Base-by-base conservation (phyloP, 768 basidiomycete genomes). In the Hysterangium stoloniferum region DNA sequence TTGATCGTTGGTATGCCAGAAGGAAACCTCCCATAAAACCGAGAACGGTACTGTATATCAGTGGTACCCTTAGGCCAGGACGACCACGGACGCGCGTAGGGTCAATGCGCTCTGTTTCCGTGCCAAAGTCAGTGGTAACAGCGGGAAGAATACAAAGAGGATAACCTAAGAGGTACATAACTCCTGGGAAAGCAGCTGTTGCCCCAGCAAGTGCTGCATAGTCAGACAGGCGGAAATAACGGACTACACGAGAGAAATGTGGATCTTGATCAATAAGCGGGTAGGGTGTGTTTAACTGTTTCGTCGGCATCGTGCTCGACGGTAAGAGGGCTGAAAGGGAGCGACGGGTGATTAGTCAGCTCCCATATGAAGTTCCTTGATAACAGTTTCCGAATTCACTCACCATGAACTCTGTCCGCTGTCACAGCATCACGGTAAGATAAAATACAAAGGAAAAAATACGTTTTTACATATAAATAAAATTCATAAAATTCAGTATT, bases 221-320 rank as follows among this genome's bases (percentile, higher is more conserved):
- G 73, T 99, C 95, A 1, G 84, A 82, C 19, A 81, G 74, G 22
- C 95, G 77, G 67, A 97, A 80, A 70, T 96, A 96, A 52, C 87
- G 74, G 19, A 99, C 69, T 44, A 99, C 95, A 28, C 95, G 80
- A 28, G 71, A 71, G 12, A 82, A 82, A 72, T 96, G 87, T 8
- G 95, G 95, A 73, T 98, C 95, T 0, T 81, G 73, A 68, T 97
- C 95, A 69, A 98, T 87, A 67, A 95, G 82, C 42, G 93, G 93
- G 70, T 80, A 95, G 22, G 82, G 81, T 34, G 85, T 80, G 61
- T 69, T 66, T 52, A 74, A 69, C 59, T 72, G 68, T 63, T 76
- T 76, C 66, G 73, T 63, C 33, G 66, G 66, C 68, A 70, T 68
- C 48, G 42, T 59, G 35, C 44, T n/a, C 0, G 37, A 33, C 28